Evolutionary conservation across 2,329 filamentous ascomycete genomes (phyloP), one percentile per base, ranked within the genome.

Genomic region (Trichoderma sp.): DNA sequence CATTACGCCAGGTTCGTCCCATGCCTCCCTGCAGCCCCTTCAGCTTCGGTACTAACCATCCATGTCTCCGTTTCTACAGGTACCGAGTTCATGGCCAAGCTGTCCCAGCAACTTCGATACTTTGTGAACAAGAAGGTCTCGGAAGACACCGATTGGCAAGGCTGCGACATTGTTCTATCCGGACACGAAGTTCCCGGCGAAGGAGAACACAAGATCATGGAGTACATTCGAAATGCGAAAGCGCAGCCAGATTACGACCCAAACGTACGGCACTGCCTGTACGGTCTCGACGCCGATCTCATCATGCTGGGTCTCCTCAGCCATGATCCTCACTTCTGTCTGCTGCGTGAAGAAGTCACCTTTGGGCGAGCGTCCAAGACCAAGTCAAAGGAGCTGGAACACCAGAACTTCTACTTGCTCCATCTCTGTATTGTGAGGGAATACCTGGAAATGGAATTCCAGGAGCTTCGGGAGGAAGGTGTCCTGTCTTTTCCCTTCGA

Each of bases 141-240:
- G 2, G 94, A 99, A 77, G 95, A 99, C 77, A 87, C 89, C 55
- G 95, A 99, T 73, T 99, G 95, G 95, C 95, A 99, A 79, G 91
- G 91, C 67, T 95, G 96, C 69, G 93, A 98, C 75, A 89, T 99
- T 71, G 93, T 99, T 61, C 85, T 99, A 66, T 99, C 95, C 6
- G 95, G 96, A 63, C 96, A 99, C 75, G 96, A 99, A 78, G 94
- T 98, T 28, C 95, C 95, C 7, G 95, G 95, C 72, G 96, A 99
- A 79, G 95, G 95, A 72, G 95, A 99, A 78, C 95, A 99, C 82
- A 99, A 99, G 81, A 97, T 99, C 79, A 99, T 99, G 95, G 96
- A 99, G 79, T 99, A 99, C 78, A 99, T 99, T 77, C 91, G 95
- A 71, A 92, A 96, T 78, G 92, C 95, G 68, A 98, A 98, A 82